Percentiles rank a stretch among this genome's conserved stretches.
These are phyloP conservation scores for Deinandra increscens DNA, from an alignment of 129 eudicot species.

Conservation along the genomic window DNA sequence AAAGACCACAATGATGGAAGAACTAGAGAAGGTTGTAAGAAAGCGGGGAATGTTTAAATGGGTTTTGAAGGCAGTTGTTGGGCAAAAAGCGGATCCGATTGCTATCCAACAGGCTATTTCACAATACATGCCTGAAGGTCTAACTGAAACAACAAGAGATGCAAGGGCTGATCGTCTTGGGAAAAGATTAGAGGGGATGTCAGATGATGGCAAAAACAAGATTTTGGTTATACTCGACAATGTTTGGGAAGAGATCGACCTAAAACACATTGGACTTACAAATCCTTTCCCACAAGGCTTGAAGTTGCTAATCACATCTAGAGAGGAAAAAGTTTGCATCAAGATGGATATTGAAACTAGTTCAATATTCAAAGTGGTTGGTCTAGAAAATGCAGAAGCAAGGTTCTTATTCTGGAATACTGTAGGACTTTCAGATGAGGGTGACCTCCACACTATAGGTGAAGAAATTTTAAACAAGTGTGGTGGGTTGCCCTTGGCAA, in stretches of 20 bases:
- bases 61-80: not conserved
- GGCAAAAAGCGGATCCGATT: not conserved
- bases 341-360: not conserved
- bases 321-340: not conserved
- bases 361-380: not conserved
- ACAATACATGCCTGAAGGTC: not conserved
- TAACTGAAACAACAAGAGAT: not conserved
- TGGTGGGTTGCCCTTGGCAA: not conserved
- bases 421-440: not conserved
- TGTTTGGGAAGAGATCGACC: not conserved
- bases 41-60: not conserved
- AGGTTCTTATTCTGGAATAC: not conserved
- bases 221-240: not conserved
- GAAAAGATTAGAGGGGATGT: not conserved
- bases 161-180: not conserved
- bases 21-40: not conserved
- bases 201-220: not conserved
- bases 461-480: not conserved
- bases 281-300: not conserved
- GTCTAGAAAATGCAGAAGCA: not conserved
- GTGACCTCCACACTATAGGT: not conserved
- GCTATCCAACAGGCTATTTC: not conserved
- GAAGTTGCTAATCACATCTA: not conserved
- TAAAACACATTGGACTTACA: not conserved
- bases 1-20: constrained; percentile 7